Evolutionary conservation across 2,329 filamentous ascomycete genomes (phyloP).

Genomic region (Davidsoniella neocaledoniae): DNA sequence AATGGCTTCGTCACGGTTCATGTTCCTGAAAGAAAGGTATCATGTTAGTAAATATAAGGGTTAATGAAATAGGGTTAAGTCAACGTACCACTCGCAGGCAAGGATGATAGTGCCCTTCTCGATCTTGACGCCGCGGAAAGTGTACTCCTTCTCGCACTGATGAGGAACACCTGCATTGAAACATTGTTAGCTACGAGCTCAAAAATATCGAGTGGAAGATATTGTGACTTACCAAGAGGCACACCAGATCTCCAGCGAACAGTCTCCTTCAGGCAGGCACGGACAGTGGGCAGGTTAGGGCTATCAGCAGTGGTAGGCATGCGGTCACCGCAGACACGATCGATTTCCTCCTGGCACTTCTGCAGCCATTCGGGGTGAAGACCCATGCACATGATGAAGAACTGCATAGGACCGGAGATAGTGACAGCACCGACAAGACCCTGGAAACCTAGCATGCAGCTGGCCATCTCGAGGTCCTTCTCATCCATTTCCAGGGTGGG

Average conservation of each 20-base stretch:
- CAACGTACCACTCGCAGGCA: constrained; percentile 31
- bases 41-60: background rate
- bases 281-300: constrained; percentile 32
- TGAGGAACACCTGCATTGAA: constrained; percentile 26
- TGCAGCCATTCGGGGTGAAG: constrained; percentile 35
- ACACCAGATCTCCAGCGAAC: constrained; percentile 41
- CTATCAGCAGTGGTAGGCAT: constrained; percentile 35
- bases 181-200: background rate
- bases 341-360: constrained; percentile 39
- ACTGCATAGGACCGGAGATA: constrained; percentile 31
- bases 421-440: constrained; percentile 34
- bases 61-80: too few species aligned
- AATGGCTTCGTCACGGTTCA: constrained; percentile 38
- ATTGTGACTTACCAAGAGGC: constrained; percentile 26
- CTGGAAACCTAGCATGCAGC: constrained; percentile 35
- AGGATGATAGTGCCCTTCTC: constrained; percentile 31
- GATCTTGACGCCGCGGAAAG: constrained; percentile 29
- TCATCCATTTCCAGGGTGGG: constrained; percentile 23
- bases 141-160: constrained; percentile 29
- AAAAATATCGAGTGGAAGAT: background rate
- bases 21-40: constrained; percentile 23
- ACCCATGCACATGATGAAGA: constrained; percentile 35
- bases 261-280: constrained; percentile 41
- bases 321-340: constrained; percentile 35
- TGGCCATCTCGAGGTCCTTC: constrained; percentile 29